A percentile compares a stretch with the other conserved stretches of the same genome.
Evolutionary conservation across 1,139 yeast species (phyloP).

Genomic region (Meyerozyma smithsonii): DNA sequence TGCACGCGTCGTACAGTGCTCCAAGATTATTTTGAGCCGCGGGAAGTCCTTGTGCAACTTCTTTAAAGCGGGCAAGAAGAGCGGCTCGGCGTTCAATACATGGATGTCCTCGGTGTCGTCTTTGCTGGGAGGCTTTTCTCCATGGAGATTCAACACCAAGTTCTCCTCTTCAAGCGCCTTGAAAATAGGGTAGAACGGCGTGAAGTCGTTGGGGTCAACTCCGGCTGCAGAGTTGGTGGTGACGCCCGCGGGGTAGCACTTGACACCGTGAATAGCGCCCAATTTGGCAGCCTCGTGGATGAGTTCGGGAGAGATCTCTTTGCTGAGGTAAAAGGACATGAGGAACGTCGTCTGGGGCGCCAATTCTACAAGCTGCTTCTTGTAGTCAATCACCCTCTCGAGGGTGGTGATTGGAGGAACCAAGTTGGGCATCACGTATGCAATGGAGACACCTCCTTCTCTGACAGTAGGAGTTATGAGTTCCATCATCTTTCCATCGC

Average conservation of each 20-base stretch:
- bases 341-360: slow-evolving; percentile 83
- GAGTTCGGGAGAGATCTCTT: slow-evolving; percentile 78
- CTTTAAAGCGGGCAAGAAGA: slow-evolving; percentile 83
- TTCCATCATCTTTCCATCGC: slow-evolving; percentile 92
- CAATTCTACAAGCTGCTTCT: slow-evolving; percentile 53
- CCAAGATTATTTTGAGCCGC: slow-evolving; percentile 76
- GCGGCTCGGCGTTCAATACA: slow-evolving; percentile 90
- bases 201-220: slow-evolving; percentile 87
- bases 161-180: slow-evolving; percentile 77
- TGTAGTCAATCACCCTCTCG: slow-evolving; percentile 67
- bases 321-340: slow-evolving; percentile 83
- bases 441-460: slow-evolving; percentile 86
- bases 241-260: slow-evolving; percentile 98
- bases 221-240: slow-evolving; percentile 95
- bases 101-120: slow-evolving; percentile 55
- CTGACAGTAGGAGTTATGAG: slow-evolving; percentile 85
- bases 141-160: slow-evolving; percentile 83
- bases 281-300: slow-evolving; percentile 71
- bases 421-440: slow-evolving; percentile 93
- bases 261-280: slow-evolving; percentile 76
- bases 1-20: slow-evolving; percentile 90
- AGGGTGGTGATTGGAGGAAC: slow-evolving; percentile 90
- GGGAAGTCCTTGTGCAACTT: slow-evolving; percentile 84
- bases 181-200: slow-evolving; percentile 82
- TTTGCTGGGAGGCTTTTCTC: slow-evolving; percentile 79